Conservation (phyloP, 495 filamentous ascomycete species). For the Lindgomyces ingoldianus region DNA sequence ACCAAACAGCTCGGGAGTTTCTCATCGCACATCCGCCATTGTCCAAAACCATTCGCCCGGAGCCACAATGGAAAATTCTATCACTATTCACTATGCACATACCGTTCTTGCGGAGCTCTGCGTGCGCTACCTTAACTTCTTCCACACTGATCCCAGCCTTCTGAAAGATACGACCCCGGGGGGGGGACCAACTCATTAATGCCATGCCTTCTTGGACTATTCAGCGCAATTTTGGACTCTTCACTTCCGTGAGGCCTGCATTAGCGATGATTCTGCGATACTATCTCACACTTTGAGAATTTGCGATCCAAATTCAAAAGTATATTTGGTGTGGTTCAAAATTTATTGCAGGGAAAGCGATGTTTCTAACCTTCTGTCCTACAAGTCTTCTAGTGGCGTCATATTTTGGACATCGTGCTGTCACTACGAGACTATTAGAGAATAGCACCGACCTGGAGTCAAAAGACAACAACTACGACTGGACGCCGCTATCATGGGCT, state of each 20-base stretch:
- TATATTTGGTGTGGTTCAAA: neutral
- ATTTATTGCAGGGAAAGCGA: neutral
- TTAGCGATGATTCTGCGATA: conserved; percentile 3
- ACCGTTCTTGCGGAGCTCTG: conserved; percentile 3
- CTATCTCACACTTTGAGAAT: neutral
- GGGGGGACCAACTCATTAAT: neutral
- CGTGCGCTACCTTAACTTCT: conserved; percentile 10
- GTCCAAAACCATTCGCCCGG: neutral
- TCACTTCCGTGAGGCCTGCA: conserved; percentile 3
- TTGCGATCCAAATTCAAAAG: neutral
- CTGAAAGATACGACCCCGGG: neutral
- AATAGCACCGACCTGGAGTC: neutral
- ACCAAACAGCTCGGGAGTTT: conserved; percentile 29
- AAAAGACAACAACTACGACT: neutral
- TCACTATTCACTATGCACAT: conserved; percentile 1
- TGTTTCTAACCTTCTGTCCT: neutral
- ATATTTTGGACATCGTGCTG: conserved; percentile 14
- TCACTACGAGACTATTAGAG: neutral
- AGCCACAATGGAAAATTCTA: neutral
- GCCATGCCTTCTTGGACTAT: conserved; percentile 15
- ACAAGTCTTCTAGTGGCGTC: conserved; percentile 16
- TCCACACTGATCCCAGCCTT: neutral
- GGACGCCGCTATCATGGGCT: conserved; percentile 10
- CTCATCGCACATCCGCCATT: conserved; percentile 4
- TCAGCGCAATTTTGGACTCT: conserved; percentile 12